These are phyloP conservation scores for Iris macrosiphon DNA, from an alignment of 106 monocot species.

Conservation along the genomic window DNA sequence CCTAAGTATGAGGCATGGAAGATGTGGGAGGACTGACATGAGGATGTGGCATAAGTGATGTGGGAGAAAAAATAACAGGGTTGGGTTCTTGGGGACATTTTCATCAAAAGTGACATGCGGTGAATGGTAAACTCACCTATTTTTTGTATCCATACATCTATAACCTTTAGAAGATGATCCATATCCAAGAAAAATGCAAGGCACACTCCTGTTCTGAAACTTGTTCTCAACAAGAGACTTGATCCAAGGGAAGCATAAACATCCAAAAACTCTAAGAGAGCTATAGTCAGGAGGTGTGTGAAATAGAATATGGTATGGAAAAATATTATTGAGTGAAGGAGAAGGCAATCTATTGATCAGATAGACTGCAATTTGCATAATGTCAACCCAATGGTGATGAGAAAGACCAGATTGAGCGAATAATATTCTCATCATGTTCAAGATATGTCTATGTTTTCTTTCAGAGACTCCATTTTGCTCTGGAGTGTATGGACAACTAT, in stretches of 20 bases:
- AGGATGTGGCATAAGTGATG: too few species aligned
- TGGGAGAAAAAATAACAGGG: too few species aligned
- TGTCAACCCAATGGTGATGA: background rate
- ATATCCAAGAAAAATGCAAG: too few species aligned
- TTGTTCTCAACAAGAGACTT: too few species aligned
- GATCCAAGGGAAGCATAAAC: too few species aligned
- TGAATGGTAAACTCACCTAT: too few species aligned
- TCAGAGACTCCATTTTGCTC: background rate
- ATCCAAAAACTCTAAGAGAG: too few species aligned
- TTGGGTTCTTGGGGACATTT: too few species aligned
- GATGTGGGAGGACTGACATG: background rate
- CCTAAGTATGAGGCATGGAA: background rate
- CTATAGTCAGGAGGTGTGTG: background rate
- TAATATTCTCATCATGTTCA: background rate
- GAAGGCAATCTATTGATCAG: background rate
- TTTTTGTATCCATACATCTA: too few species aligned
- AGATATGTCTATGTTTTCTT: background rate
- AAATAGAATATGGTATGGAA: background rate
- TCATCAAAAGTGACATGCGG: too few species aligned
- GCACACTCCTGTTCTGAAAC: too few species aligned
- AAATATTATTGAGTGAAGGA: background rate
- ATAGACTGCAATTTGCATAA: background rate
- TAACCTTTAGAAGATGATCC: too few species aligned
- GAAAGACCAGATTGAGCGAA: background rate
- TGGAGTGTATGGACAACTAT: background rate